phyloP scores from a whole-genome alignment of 2,329 filamentous ascomycete genomes.

The Lojkania enalia region DNA sequence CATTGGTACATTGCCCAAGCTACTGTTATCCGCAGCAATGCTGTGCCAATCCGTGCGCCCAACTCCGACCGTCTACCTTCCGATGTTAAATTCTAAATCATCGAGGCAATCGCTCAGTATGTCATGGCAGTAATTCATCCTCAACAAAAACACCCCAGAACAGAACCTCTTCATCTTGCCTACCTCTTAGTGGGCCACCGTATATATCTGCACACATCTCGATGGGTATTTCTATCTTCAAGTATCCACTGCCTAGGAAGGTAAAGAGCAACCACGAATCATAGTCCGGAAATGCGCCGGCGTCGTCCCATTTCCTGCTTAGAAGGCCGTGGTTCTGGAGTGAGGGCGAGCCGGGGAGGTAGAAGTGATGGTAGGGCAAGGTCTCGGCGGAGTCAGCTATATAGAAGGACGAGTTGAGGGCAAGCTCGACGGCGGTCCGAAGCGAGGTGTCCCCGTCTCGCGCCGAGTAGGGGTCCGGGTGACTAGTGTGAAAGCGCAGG shows the following conservation, averaged over 20 bases:
- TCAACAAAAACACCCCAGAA: slow-evolving; percentile 44
- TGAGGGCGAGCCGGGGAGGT: slow-evolving; percentile 33
- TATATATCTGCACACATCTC: slow-evolving; percentile 44
- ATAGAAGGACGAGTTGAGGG: slow-evolving; percentile 38
- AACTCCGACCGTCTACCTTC: slow-evolving; percentile 34
- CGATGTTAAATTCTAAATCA: slow-evolving; percentile 24
- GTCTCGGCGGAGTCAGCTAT: slow-evolving; percentile 41
- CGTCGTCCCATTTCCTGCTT: slow-evolving; percentile 33
- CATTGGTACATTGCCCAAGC: slow-evolving; percentile 32
- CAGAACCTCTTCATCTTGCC: slow-evolving; percentile 39
- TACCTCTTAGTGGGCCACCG: slow-evolving; percentile 31
- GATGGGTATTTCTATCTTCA: slow-evolving; percentile 42
- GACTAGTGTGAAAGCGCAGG: slow-evolving; percentile 36
- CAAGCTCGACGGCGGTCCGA: slow-evolving; percentile 35
- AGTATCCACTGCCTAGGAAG: slow-evolving; percentile 39
- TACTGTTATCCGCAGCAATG: slow-evolving; percentile 22
- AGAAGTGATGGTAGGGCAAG: slow-evolving; percentile 40
- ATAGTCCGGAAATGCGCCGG: slow-evolving; percentile 36
- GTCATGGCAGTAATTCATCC: slow-evolving; percentile 19
- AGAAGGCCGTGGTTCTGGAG: slow-evolving; percentile 40
- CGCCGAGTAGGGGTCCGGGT: background rate
- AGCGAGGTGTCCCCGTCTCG: slow-evolving; percentile 1
- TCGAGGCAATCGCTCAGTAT: slow-evolving; percentile 15
- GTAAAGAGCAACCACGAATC: slow-evolving; percentile 45
- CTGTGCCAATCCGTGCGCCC: slow-evolving; percentile 27